Evolutionary conservation across 2,329 filamentous ascomycete species (phyloP).

Genomic region (Colletotrichum magnum): DNA sequence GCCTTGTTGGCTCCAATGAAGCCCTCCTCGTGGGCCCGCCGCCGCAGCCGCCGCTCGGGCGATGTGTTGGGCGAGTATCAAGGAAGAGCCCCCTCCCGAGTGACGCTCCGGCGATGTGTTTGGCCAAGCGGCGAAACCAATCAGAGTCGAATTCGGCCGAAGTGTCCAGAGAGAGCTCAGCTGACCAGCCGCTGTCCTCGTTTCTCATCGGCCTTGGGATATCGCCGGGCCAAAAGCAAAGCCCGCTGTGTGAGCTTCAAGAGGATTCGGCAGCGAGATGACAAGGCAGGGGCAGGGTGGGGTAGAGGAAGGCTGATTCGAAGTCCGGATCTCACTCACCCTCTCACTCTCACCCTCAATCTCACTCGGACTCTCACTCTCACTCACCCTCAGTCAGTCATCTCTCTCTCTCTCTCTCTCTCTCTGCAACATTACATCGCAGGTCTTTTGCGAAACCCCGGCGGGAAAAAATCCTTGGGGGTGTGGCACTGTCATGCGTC

Average conservation of each 20-base stretch:
- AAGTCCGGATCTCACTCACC: no score
- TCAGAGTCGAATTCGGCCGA: not conserved
- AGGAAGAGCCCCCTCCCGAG: no score
- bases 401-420: not conserved
- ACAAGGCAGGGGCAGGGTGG: constrained; percentile 4
- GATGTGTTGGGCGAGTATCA: constrained; percentile 4
- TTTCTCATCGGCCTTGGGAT: not conserved
- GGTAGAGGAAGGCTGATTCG: not conserved
- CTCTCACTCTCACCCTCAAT: no score
- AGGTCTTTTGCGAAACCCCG: not conserved
- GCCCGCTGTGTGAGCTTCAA: no score
- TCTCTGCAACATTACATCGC: not conserved
- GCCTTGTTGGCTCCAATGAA: constrained; percentile 9
- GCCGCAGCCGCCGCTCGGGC: no score
- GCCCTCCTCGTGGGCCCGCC: no score
- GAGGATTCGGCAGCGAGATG: constrained; percentile 17
- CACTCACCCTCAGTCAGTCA: no score
- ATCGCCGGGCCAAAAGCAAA: not conserved
- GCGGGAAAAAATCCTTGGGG: constrained; percentile 2
- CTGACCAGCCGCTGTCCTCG: no score
- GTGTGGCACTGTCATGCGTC: constrained; percentile 31
- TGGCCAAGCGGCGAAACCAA: constrained; percentile 7
- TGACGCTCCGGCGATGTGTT: not conserved
- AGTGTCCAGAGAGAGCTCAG: not conserved
- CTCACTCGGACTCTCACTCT: not conserved